Base-by-base conservation (phyloP, 768 basidiomycete species). In the Podaxis mareebaensis region DNA sequence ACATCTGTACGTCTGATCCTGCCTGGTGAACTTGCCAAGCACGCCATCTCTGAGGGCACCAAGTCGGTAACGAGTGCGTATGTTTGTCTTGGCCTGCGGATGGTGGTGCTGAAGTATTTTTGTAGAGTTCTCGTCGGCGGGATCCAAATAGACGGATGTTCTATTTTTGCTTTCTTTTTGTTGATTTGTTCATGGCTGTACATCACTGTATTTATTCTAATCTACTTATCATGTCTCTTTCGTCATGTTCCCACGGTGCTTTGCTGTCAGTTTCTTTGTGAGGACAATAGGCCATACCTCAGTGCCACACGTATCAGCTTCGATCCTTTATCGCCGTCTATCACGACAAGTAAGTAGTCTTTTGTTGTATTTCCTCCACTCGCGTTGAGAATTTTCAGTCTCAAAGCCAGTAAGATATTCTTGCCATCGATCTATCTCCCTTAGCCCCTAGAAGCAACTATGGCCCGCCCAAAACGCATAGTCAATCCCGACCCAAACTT, bases 11-110 rank as follows among this genome's bases (percentile, higher is more conserved):
- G 96, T 62, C 84, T 96, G 51, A 97, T 99, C 72, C 89, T 99
- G 28, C 95, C 96, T 65, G 96, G 95, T 78, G 96, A 98, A 79
- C 87, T 99, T 49, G 92, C 95, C 73, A 99, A 99, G 83, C 96
- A 99, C 75, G 96, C 96, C 60, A 97, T 98, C 76, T 96, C 95
- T 28, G 96, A 99, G 77, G 96, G 96, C 64, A 83, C 82, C 60
- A 83, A 83, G 72, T 81, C 80, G 17, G 81, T 83, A 20, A 83
- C 81, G 63, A 83, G 86, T 87, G 66, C 64, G 86, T 64, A 26
- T 36, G 44, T 17, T 12, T 66, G 12, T 61, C 13, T 3, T 13
- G 1, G 11, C 36, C 11, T 30, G 8, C 33, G 4, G 28, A 17
- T 7, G 15, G 11, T 39, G 36, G 17, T 48, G 12, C 56, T 44